Evolutionary conservation across 2,329 filamentous ascomycete species (phyloP).

Genomic region (Diaporthe vaccinii): DNA sequence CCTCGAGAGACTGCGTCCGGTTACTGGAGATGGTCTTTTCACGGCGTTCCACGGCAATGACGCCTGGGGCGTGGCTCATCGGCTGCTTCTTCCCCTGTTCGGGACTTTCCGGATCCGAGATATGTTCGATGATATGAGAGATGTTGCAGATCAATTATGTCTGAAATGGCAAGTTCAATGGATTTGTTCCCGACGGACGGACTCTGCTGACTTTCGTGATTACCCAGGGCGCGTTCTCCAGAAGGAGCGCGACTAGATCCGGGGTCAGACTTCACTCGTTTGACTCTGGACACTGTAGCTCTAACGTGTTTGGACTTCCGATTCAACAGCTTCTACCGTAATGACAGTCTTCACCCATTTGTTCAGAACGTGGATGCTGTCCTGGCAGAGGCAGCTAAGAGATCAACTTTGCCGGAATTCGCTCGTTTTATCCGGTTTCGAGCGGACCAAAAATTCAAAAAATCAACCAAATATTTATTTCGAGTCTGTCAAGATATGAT

Average conservation of each 20-base stretch:
- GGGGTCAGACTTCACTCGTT: not conserved
- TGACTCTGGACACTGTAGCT: not conserved
- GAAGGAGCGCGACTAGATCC: not conserved
- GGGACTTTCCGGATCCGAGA: conserved; percentile 11
- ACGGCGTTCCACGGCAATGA: conserved; percentile 36
- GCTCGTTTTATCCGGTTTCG: conserved; percentile 65
- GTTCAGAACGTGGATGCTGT: conserved; percentile 31
- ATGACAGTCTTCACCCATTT: conserved; percentile 18
- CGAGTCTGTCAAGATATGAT: conserved; percentile 8
- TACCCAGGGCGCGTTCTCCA: not conserved
- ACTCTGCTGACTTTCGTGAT: not conserved
- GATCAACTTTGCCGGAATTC: conserved; percentile 59
- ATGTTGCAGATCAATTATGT: conserved; percentile 15
- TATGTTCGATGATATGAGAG: conserved; percentile 60
- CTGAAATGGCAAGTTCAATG: not conserved
- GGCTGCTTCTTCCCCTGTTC: conserved; percentile 5
- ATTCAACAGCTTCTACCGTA: conserved; percentile 27
- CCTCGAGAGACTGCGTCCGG: conserved; percentile 18
- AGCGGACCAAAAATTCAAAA: not conserved
- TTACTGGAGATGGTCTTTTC: conserved; percentile 41
- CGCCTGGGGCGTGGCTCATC: conserved; percentile 29
- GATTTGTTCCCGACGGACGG: no score
- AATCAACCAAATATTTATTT: not conserved
- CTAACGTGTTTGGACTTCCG: not conserved
- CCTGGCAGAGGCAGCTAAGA: conserved; percentile 64